phyloP scores from a whole-genome alignment of 2,329 filamentous ascomycete species.

The Scytalidium lignicola region DNA sequence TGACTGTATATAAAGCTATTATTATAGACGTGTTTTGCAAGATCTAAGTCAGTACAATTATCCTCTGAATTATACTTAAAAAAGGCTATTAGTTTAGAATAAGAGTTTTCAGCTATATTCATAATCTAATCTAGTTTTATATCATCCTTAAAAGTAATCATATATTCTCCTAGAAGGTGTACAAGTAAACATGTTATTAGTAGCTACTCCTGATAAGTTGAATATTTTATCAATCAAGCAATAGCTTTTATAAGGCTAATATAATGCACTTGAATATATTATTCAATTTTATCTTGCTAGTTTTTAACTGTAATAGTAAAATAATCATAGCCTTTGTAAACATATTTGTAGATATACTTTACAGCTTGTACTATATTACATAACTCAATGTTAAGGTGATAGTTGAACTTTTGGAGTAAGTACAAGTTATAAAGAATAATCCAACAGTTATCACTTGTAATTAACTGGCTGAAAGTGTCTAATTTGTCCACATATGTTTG shows the following conservation, averaged over 20 bases:
- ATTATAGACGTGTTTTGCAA: no score
- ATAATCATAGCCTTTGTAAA: conserved; percentile 9
- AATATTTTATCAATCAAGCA: conserved; percentile 6
- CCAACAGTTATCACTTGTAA: conserved; percentile 3
- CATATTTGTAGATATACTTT: conserved; percentile 14
- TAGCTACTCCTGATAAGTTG: conserved; percentile 3
- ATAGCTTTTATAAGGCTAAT: conserved; percentile 4
- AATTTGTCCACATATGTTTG: background rate
- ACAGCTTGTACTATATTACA: conserved; percentile 5
- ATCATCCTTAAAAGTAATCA: conserved; percentile 10
- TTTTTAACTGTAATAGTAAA: background rate
- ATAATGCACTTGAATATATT: conserved; percentile 7
- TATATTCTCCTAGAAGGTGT: conserved; percentile 1
- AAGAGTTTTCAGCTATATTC: background rate
- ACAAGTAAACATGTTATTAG: conserved; percentile 2
- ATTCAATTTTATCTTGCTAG: conserved; percentile 4
- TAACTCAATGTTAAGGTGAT: conserved; percentile 8
- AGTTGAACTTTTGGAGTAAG: conserved; percentile 5
- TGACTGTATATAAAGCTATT: background rate
- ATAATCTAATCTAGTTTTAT: background rate
- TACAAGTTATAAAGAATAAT: conserved; percentile 9
- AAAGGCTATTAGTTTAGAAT: conserved; percentile 6
- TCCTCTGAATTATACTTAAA: conserved; percentile 5
- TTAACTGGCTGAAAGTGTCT: background rate
- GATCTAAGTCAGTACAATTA: conserved; percentile 3